These are phyloP conservation scores for Collybiopsis confluens DNA, from an alignment of 768 basidiomycete genomes.

Conservation along the genomic window DNA sequence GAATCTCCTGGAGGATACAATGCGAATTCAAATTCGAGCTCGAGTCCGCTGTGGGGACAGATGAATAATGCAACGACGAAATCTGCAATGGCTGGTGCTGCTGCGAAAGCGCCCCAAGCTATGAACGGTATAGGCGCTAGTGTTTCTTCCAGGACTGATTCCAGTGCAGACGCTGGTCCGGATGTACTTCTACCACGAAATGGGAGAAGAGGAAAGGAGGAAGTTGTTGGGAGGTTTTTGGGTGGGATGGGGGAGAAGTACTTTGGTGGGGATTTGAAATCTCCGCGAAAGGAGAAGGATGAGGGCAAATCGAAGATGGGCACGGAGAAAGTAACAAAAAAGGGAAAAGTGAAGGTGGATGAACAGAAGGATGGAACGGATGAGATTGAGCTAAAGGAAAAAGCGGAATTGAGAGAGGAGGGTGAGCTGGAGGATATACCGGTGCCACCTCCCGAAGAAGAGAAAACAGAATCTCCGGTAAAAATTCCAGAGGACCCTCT, in stretches of 20 bases:
- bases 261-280: conserved; percentile 10
- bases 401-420: conserved; percentile 4
- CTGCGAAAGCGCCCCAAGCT: neutral
- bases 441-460: neutral
- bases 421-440: conserved; percentile 1
- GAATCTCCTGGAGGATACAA: neutral
- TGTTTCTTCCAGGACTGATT: conserved; percentile 42
- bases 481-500: neutral
- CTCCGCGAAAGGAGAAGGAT: neutral
- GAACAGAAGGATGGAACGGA: neutral
- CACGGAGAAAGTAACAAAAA: neutral
- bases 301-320: neutral
- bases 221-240: conserved; percentile 29
- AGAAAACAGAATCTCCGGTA: conserved; percentile 8
- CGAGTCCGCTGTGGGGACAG: neutral
- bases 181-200: conserved; percentile 10
- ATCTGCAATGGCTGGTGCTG: neutral
- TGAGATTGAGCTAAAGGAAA: neutral
- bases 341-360: neutral
- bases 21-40: too few relatives aligned
- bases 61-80: neutral
- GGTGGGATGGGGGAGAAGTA: conserved; percentile 37
- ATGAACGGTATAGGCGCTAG: conserved; percentile 38
- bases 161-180: conserved; percentile 20
- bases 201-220: conserved; percentile 26